These are phyloP conservation scores for Blastomyces silverae DNA, from an alignment of 2,329 filamentous ascomycete species.

Conservation along the genomic window DNA sequence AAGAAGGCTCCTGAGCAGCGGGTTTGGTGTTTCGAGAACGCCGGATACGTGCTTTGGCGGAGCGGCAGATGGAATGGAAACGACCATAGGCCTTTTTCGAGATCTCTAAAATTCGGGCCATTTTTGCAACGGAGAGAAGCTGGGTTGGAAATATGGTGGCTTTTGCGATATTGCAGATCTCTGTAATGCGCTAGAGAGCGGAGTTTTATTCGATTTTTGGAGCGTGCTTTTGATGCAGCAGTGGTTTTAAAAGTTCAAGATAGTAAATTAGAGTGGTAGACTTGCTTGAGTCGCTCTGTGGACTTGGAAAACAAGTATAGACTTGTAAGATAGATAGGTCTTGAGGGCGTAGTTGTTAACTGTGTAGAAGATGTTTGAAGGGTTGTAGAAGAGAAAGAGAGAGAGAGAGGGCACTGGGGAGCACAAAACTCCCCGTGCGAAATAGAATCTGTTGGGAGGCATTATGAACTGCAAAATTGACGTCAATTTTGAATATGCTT, in stretches of 20 bases:
- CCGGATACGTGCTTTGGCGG: neutral
- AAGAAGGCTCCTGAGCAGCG: no score
- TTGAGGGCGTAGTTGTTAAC: neutral
- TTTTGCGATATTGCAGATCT: neutral
- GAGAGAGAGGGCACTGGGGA: neutral
- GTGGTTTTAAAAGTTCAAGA: neutral
- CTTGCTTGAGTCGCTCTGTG: neutral
- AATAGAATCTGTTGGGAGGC: neutral
- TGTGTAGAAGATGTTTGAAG: neutral
- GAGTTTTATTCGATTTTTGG: neutral
- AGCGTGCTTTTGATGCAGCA: neutral
- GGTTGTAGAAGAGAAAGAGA: neutral
- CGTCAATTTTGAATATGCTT: slow-evolving; percentile 1
- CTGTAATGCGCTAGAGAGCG: neutral
- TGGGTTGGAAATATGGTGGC: neutral
- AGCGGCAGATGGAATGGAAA: neutral
- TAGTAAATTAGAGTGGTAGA: neutral
- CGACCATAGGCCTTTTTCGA: neutral
- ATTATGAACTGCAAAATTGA: slow-evolving; percentile 1
- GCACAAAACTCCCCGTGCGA: neutral
- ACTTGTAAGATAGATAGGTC: neutral
- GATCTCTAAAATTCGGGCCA: neutral
- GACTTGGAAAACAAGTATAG: neutral
- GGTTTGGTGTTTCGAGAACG: neutral
- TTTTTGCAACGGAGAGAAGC: neutral